phyloP scores from a whole-genome alignment of 345 rosid genomes.

The Citrus australasica region DNA sequence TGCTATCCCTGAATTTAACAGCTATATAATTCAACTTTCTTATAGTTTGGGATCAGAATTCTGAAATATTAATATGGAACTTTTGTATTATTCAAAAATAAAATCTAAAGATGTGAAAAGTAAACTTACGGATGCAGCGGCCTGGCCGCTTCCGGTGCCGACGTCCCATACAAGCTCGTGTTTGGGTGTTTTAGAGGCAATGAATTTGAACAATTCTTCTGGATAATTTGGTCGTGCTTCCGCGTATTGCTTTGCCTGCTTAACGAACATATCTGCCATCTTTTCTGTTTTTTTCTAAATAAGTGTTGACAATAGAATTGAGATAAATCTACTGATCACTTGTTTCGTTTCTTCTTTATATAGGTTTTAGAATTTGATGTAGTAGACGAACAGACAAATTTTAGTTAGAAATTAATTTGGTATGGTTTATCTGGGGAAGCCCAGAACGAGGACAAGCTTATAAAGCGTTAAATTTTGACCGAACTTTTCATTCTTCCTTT shows the following conservation, averaged over 20 bases:
- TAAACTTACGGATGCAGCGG: constrained; percentile 54
- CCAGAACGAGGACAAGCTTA: not conserved
- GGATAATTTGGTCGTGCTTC: constrained; percentile 66
- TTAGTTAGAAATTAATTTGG: not conserved
- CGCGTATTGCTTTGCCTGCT: constrained; percentile 74
- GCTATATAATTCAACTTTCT: too few species aligned
- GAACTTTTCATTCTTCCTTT: too few species aligned
- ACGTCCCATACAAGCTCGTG: constrained; percentile 86
- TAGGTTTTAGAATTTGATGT: not conserved
- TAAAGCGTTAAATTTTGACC: too few species aligned
- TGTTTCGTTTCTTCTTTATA: too few species aligned
- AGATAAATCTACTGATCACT: too few species aligned
- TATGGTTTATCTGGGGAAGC: not conserved
- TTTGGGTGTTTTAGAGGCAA: constrained; percentile 46
- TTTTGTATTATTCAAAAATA: too few species aligned
- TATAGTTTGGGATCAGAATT: too few species aligned
- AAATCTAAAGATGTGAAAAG: too few species aligned
- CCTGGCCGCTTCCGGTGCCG: constrained; percentile 89
- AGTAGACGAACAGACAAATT: not conserved
- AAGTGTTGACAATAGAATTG: too few species aligned
- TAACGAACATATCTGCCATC: constrained; percentile 74
- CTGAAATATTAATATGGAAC: too few species aligned
- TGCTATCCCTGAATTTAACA: too few species aligned
- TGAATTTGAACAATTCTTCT: constrained; percentile 53
- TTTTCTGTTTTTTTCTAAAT: too few species aligned